Percentiles rank a stretch among this genome's conserved stretches.
Conservation (phyloP, 345 rosid species). For the Salix koriyanagi region DNA sequence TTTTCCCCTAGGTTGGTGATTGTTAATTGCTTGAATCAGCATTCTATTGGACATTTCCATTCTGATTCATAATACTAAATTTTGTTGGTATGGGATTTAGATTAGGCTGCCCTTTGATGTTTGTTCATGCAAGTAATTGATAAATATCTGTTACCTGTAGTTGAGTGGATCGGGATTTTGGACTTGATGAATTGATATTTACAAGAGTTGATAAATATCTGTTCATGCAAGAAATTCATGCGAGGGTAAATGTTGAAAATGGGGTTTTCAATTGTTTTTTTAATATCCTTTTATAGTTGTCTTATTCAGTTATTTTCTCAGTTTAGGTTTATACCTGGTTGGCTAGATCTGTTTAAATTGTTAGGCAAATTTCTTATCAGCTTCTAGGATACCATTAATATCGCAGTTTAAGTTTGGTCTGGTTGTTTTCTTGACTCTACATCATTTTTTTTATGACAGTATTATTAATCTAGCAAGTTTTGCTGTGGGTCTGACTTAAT, state of each 20-base stretch:
- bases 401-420: background rate
- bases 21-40: background rate
- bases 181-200: background rate
- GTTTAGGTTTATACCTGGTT: background rate
- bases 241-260: background rate
- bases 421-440: background rate
- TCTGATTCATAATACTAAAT: background rate
- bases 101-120: background rate
- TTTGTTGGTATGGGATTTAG: background rate
- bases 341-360: background rate
- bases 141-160: background rate
- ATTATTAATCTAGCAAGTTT: background rate
- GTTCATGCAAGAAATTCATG: background rate
- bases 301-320: background rate
- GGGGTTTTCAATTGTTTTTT: background rate
- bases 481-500: background rate
- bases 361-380: background rate
- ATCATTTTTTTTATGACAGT: background rate
- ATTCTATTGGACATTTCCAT: background rate
- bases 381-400: background rate
- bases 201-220: background rate
- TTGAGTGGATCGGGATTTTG: background rate
- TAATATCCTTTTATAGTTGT: background rate
- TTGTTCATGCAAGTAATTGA: background rate
- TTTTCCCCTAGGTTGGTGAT: background rate